Percentiles rank a stretch among this genome's conserved stretches.
Conservation (phyloP, 768 basidiomycete species). For the Boletellus ananas region DNA sequence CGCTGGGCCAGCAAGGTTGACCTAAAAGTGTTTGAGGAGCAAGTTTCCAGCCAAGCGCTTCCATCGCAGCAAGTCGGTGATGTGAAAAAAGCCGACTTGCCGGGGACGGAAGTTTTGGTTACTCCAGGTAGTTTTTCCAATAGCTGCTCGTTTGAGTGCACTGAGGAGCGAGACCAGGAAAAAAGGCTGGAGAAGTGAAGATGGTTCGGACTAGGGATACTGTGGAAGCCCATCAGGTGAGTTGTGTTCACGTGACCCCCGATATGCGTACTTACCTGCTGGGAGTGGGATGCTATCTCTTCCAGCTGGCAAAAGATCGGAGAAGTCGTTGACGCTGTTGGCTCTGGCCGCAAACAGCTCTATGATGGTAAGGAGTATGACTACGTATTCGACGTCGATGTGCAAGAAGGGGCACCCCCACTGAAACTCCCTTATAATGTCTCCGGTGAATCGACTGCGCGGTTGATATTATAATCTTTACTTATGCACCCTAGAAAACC, state of each 20-base stretch:
- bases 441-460: conserved; percentile 49
- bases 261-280: neutral
- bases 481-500: conserved; percentile 63
- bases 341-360: conserved; percentile 86
- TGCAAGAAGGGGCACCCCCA: conserved; percentile 87
- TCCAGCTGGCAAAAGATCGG: conserved; percentile 90
- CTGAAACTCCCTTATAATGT: conserved; percentile 93
- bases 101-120: conserved; percentile 76
- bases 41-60: conserved; percentile 73
- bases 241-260: conserved; percentile 9
- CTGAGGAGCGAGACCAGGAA: conserved; percentile 48
- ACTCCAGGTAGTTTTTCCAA: conserved; percentile 50
- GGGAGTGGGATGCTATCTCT: conserved; percentile 74
- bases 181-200: conserved; percentile 88
- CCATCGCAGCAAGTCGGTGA: conserved; percentile 88
- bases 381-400: conserved; percentile 98
- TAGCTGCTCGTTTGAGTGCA: neutral
- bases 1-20: conserved; percentile 69
- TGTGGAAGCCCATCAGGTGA: conserved; percentile 89
- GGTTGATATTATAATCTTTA: neutral
- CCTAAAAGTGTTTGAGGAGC: conserved; percentile 66
- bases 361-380: conserved; percentile 94
- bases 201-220: conserved; percentile 79
- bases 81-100: conserved; percentile 87
- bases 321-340: conserved; percentile 93